Percentiles rank a stretch among this genome's conserved stretches.
Conservation (phyloP, 1,139 yeast species). For the Meyerozyma carpophila region DNA sequence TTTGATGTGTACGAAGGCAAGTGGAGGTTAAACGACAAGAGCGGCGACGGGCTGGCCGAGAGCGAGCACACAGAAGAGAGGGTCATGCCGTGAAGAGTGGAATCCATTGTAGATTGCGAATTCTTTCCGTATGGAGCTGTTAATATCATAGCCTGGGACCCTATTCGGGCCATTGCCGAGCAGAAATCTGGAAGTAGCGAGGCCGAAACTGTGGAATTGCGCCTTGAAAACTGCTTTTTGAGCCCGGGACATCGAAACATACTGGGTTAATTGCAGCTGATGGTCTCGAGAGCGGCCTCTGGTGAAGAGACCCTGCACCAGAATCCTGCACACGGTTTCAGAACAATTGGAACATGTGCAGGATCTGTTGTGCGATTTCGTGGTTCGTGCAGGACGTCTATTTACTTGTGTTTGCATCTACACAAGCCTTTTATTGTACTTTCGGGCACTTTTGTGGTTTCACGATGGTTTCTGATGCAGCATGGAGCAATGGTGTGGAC, state of each 20-base stretch:
- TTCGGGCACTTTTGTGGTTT: neutral
- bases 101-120: constrained; percentile 6
- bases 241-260: neutral
- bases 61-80: constrained; percentile 77
- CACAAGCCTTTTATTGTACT: neutral
- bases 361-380: neutral
- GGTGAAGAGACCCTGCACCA: too few relatives aligned
- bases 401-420: neutral
- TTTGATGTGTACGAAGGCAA: constrained; percentile 74
- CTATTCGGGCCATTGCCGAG: constrained; percentile 34
- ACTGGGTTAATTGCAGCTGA: neutral
- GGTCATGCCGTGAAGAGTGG: constrained; percentile 61
- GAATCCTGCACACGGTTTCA: too few relatives aligned
- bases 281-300: too few relatives aligned
- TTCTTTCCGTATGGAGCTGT: constrained; percentile 25
- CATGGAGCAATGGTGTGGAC: neutral
- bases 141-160: constrained; percentile 42
- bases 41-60: constrained; percentile 66
- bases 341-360: too few relatives aligned
- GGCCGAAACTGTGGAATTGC: neutral
- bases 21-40: constrained; percentile 77
- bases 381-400: neutral
- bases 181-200: constrained; percentile 12
- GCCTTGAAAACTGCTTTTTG: neutral
- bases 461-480: neutral